Conservation (phyloP, 1,284 basidiomycete genomes). For the Leccinum angustisporum region DNA sequence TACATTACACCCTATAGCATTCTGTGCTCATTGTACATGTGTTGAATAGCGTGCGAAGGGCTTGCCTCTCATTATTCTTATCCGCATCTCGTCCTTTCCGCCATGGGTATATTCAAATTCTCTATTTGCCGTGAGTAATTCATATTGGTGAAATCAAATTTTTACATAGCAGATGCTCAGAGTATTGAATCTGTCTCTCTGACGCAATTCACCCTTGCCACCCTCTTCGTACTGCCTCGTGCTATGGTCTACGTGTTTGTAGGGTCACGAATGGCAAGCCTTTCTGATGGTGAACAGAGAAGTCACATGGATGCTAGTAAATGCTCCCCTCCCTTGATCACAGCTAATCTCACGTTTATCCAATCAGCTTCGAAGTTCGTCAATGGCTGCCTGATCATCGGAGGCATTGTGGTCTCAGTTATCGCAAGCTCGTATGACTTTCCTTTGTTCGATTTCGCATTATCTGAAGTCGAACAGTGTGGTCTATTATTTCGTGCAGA, state of each 20-base stretch:
- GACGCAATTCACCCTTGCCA: constrained; percentile 76
- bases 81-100: constrained; percentile 80
- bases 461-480: constrained; percentile 41
- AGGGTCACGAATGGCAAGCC: constrained; percentile 68
- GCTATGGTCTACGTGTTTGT: constrained; percentile 73
- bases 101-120: constrained; percentile 82
- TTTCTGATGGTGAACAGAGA: constrained; percentile 76
- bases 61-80: constrained; percentile 73
- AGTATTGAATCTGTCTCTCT: constrained; percentile 72
- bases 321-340: constrained; percentile 23
- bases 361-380: constrained; percentile 60
- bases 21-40: constrained; percentile 2
- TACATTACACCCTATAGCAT: constrained; percentile 4
- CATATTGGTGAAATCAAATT: neutral
- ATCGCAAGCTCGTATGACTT: constrained; percentile 63
- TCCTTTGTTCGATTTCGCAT: constrained; percentile 1
- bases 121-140: constrained; percentile 65
- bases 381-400: constrained; percentile 57
- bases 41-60: constrained; percentile 60
- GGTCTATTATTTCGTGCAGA: constrained; percentile 62
- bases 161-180: constrained; percentile 36
- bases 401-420: constrained; percentile 55
- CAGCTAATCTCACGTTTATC: constrained; percentile 13
- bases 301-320: constrained; percentile 72
- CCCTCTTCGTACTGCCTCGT: constrained; percentile 68